phyloP scores from a whole-genome alignment of 2,329 filamentous ascomycete genomes.

The Ophiostoma sp. region DNA sequence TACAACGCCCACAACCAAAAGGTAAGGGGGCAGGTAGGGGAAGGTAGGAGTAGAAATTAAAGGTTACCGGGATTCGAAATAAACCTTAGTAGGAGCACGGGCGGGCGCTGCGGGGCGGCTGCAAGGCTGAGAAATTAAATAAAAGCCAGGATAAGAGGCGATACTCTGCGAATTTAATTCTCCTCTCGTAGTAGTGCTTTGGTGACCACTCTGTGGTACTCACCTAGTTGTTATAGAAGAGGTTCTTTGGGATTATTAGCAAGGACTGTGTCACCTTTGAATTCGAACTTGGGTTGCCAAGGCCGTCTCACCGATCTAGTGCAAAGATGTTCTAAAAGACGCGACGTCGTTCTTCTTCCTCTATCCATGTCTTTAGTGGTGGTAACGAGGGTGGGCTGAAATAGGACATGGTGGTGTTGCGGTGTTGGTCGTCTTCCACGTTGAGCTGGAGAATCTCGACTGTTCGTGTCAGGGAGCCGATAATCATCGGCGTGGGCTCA shows the following conservation, averaged over 20 bases:
- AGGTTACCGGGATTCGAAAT: not conserved
- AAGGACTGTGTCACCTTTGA: not conserved
- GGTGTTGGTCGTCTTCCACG: constrained; percentile 3
- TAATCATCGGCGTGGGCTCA: too few relatives aligned
- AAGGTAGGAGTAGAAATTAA: not conserved
- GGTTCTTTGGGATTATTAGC: not conserved
- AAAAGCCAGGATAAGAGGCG: not conserved
- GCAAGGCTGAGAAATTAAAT: not conserved
- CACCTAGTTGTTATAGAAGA: constrained; percentile 9
- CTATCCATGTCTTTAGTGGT: not conserved
- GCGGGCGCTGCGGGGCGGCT: not conserved
- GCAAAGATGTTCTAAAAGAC: constrained; percentile 13
- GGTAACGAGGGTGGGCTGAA: not conserved
- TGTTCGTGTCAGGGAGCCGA: not conserved
- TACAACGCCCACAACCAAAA: too few relatives aligned
- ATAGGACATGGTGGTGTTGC: not conserved
- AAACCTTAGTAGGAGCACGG: not conserved
- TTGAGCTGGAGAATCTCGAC: constrained; percentile 12
- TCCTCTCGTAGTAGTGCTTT: not conserved
- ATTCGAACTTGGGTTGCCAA: not conserved
- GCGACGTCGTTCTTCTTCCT: not conserved
- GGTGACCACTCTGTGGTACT: too few relatives aligned
- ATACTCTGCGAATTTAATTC: not conserved
- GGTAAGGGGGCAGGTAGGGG: not conserved
- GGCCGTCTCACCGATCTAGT: not conserved